Evolutionary conservation across 371 early-diverging fungal genomes (phyloP).

Genomic region (Haplosporangium sp.): DNA sequence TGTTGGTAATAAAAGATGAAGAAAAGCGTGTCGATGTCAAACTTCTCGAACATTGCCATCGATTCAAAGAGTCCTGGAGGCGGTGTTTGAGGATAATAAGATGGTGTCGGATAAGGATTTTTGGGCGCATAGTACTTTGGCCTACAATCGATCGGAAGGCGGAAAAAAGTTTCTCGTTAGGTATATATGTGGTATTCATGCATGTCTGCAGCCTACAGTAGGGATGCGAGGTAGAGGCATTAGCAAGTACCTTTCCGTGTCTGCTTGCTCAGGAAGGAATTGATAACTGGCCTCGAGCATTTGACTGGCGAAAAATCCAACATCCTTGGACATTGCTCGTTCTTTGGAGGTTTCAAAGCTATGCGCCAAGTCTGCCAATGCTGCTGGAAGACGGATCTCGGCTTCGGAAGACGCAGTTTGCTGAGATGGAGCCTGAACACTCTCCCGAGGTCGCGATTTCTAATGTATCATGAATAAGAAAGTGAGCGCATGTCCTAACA

Average conservation of each 20-base stretch:
- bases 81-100: conserved; percentile 90
- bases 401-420: conserved; percentile 31
- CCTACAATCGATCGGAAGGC: conserved; percentile 43
- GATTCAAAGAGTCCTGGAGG: conserved; percentile 85
- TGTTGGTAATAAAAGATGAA: conserved; percentile 98
- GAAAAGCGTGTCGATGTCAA: conserved; percentile 98
- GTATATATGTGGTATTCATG: too few relatives aligned
- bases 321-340: conserved; percentile 32
- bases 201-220: too few relatives aligned
- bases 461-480: too few relatives aligned
- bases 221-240: too few relatives aligned
- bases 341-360: conserved; percentile 82
- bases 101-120: conserved; percentile 83
- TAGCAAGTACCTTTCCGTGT: conserved; percentile 85
- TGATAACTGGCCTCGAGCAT: conserved; percentile 85
- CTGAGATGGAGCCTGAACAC: conserved; percentile 16
- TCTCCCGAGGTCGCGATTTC: too few relatives aligned
- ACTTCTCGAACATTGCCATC: conserved; percentile 88
- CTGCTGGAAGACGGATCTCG: conserved; percentile 75
- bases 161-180: too few relatives aligned
- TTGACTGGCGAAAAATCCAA: conserved; percentile 57
- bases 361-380: conserved; percentile 84
- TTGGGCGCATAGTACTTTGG: conserved; percentile 80
- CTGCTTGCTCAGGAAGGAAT: conserved; percentile 78
- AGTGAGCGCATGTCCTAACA: too few relatives aligned